phyloP scores from a whole-genome alignment of 2,329 filamentous ascomycete genomes.

The Clathrospora elynae region DNA sequence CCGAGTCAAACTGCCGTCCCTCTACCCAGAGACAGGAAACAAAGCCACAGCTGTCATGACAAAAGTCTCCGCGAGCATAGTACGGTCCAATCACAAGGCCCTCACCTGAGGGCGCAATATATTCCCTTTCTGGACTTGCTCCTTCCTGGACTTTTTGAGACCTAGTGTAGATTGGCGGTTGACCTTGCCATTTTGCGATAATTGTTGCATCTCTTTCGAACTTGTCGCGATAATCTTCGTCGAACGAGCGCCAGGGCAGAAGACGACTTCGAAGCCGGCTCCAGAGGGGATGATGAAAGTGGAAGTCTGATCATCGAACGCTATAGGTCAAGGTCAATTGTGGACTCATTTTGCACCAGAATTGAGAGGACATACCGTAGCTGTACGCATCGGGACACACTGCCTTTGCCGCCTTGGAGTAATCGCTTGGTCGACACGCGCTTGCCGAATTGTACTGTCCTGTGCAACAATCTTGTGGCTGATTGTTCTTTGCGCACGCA shows the following conservation, averaged over 20 bases:
- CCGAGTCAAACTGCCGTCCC: conserved; percentile 3
- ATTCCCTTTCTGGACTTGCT: conserved; percentile 27
- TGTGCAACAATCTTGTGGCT: conserved; percentile 74
- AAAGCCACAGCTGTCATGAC: conserved; percentile 3
- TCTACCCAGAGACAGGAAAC: conserved; percentile 1
- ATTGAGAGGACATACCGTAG: conserved; percentile 61
- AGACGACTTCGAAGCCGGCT: conserved; percentile 77
- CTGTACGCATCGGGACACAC: conserved; percentile 86
- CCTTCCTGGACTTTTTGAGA: conserved; percentile 20
- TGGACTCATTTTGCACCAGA: not conserved
- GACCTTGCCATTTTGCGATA: conserved; percentile 40
- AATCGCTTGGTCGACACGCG: conserved; percentile 69
- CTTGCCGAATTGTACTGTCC: conserved; percentile 68
- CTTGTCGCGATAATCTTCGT: conserved; percentile 55
- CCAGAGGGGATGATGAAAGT: conserved; percentile 66
- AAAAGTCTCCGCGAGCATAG: conserved; percentile 16
- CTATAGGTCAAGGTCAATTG: conserved; percentile 27
- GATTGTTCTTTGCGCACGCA: conserved; percentile 72
- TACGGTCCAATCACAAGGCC: conserved; percentile 3
- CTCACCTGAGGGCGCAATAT: too few relatives aligned
- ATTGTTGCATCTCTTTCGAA: conserved; percentile 40
- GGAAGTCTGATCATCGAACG: conserved; percentile 63
- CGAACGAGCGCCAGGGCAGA: conserved; percentile 68
- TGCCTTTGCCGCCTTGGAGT: conserved; percentile 71
- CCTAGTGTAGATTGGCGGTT: conserved; percentile 32